A percentile compares a stretch with the other conserved stretches of the same genome.
Conservation (phyloP, 2,329 filamentous ascomycete species). For the Zymoseptoria crescenta region DNA sequence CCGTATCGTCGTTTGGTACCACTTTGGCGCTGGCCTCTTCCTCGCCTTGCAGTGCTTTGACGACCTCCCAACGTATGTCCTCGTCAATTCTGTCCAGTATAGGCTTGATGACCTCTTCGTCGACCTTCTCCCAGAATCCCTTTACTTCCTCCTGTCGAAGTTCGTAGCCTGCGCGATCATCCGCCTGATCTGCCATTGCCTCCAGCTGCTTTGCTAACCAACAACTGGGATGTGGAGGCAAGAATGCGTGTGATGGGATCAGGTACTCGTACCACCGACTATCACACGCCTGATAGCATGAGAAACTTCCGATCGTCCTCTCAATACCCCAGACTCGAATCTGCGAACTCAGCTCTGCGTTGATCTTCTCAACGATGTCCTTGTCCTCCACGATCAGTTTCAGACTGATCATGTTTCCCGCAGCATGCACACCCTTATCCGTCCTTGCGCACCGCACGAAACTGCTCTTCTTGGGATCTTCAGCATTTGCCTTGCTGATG, state of each 20-base stretch:
- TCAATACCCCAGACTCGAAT: conserved; percentile 94
- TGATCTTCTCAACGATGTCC: conserved; percentile 85
- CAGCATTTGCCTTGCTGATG: conserved; percentile 92
- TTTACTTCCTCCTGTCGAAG: conserved; percentile 68
- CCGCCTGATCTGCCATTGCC: conserved; percentile 66
- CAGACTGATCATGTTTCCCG: conserved; percentile 87
- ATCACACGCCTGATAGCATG: conserved; percentile 89
- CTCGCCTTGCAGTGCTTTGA: conserved; percentile 50
- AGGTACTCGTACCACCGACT: conserved; percentile 96
- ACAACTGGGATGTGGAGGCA: conserved; percentile 85
- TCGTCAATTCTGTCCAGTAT: conserved; percentile 54
- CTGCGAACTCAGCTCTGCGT: conserved; percentile 72
- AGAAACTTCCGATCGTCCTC: conserved; percentile 82
- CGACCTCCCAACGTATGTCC: conserved; percentile 54
- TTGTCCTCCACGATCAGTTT: conserved; percentile 93
- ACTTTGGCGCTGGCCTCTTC: conserved; percentile 29
- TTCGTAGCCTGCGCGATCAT: conserved; percentile 60
- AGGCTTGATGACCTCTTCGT: conserved; percentile 71
- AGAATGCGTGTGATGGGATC: conserved; percentile 83
- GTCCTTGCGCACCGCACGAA: conserved; percentile 90
- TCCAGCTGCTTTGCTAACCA: conserved; percentile 76
- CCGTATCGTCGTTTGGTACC: conserved; percentile 29
- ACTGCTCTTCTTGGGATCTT: conserved; percentile 93
- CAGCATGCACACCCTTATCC: conserved; percentile 95
- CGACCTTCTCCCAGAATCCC: conserved; percentile 73